Base-by-base conservation (phyloP, 371 early-diverging fungal genomes). In the Syncephalastrum monosporum region DNA sequence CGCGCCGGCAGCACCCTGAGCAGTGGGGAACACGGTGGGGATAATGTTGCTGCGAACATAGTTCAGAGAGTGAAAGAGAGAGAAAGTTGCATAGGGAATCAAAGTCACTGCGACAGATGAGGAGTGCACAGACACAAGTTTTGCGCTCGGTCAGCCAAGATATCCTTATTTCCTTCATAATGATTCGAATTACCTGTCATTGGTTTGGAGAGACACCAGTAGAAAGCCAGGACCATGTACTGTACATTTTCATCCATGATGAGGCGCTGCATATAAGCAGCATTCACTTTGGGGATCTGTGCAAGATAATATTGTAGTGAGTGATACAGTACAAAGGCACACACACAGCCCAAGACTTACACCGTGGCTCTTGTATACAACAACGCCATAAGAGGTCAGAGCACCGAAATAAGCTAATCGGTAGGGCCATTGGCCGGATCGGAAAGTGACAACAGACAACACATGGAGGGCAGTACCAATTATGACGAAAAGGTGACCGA, bases 191-290 rank as follows among this genome's bases (percentile, higher is more conserved):
- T 77, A 91, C 92, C 88, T 50, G 82, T 58, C 38, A 93, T 79
- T 17, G 96, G 91, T 42, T 74, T 77, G 19, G 82, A 79, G 33
- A 81, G 67, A 60, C 81, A 81, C 93, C 94, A 95, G 61, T 86
- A 82, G 50, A 91, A 55, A 4, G 94, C 91, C 63, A 94, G 80
- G 43, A 92, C 55, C 16, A 92, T 66, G 60, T 95, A 95, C 70
- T 93, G 92, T 16, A 89, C 82, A 69, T 94, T 94, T 69, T 95
- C 96, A 67, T 95, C 94, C 62, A 83, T 80, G 23, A 91, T 68
- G 47, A 93, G 60, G 47, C 83, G 79, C 56, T 88, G 87, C 50
- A 84, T 64, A 74, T 86, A 91, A 51, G 63, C 79, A 33, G 71
- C 65, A 61, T 77, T 88, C 44, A 85, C 38, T 64, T 87, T 82